Percentiles rank a stretch among this genome's conserved stretches.
Conservation (phyloP, 1,284 basidiomycete genomes). For the Volvariella surrecta region DNA sequence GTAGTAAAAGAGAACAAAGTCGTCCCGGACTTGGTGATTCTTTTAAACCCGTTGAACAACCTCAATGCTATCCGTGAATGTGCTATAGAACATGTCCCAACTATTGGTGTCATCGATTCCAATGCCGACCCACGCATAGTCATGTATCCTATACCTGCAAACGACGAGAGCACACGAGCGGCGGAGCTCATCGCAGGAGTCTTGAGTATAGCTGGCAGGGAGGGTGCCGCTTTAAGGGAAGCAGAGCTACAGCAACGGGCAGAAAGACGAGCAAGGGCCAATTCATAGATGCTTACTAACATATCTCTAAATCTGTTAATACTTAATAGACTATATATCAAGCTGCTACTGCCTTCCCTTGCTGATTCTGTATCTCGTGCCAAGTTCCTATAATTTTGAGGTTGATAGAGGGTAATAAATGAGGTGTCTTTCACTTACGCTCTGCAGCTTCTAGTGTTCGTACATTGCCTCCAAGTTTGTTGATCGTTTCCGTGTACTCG, state of each 20-base stretch:
- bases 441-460: slow-evolving; percentile 87
- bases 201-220: slow-evolving; percentile 85
- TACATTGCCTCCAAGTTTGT: slow-evolving; percentile 88
- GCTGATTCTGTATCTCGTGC: slow-evolving; percentile 44
- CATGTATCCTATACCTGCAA: slow-evolving; percentile 97
- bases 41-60: slow-evolving; percentile 86
- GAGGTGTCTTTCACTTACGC: slow-evolving; percentile 53
- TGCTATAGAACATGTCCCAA: slow-evolving; percentile 77
- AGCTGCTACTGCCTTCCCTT: slow-evolving; percentile 20
- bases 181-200: slow-evolving; percentile 89
- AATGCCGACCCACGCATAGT: slow-evolving; percentile 95
- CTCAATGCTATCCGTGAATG: slow-evolving; percentile 82
- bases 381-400: slow-evolving; percentile 44
- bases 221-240: slow-evolving; percentile 51
- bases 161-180: slow-evolving; percentile 89
- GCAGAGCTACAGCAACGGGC: slow-evolving; percentile 14
- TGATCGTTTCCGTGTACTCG: slow-evolving; percentile 93
- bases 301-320: slow-evolving; percentile 9
- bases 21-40: slow-evolving; percentile 80
- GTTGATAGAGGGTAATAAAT: slow-evolving; percentile 10
- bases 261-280: slow-evolving; percentile 13
- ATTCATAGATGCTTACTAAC: slow-evolving; percentile 9
- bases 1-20: slow-evolving; percentile 51
- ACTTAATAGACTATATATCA: slow-evolving; percentile 12
- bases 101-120: slow-evolving; percentile 87